phyloP scores from a whole-genome alignment of 139 green algal species.

The Micromonas pusilla region DNA sequence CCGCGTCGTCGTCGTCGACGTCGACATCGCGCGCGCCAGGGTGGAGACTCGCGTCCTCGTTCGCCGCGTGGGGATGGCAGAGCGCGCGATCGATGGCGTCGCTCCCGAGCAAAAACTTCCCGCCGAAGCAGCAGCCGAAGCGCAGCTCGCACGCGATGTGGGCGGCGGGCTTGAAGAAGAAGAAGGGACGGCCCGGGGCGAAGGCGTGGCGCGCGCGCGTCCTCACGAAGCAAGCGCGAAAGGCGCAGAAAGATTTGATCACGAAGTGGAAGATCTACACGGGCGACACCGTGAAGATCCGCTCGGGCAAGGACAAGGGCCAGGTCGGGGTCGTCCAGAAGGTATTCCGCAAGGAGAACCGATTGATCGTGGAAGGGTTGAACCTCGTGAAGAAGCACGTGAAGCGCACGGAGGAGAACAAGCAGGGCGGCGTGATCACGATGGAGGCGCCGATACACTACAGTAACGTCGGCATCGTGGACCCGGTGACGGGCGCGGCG shows the following conservation, averaged over 20 bases:
- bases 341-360: conserved; percentile 35
- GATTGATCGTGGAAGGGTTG: conserved; percentile 59
- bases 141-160: neutral
- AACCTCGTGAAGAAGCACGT: conserved; percentile 71
- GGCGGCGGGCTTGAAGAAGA: neutral
- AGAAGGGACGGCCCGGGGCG: neutral
- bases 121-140: no score
- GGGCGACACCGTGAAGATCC: conserved; percentile 57
- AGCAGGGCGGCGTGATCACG: conserved; percentile 55
- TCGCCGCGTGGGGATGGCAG: no score
- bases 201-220: neutral
- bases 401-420: conserved; percentile 43
- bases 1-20: no score
- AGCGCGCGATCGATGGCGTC: no score
- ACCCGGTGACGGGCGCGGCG: conserved; percentile 51
- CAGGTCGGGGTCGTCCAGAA: conserved; percentile 51
- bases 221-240: neutral
- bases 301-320: conserved; percentile 63
- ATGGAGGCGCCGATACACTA: conserved; percentile 61
- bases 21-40: no score
- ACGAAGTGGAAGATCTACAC: conserved; percentile 50
- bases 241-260: neutral
- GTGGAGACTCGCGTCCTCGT: no score
- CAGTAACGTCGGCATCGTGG: conserved; percentile 67
- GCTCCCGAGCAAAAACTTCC: no score